Base-by-base conservation (phyloP, 2,329 filamentous ascomycete genomes). In the Xylariaceae sp. region DNA sequence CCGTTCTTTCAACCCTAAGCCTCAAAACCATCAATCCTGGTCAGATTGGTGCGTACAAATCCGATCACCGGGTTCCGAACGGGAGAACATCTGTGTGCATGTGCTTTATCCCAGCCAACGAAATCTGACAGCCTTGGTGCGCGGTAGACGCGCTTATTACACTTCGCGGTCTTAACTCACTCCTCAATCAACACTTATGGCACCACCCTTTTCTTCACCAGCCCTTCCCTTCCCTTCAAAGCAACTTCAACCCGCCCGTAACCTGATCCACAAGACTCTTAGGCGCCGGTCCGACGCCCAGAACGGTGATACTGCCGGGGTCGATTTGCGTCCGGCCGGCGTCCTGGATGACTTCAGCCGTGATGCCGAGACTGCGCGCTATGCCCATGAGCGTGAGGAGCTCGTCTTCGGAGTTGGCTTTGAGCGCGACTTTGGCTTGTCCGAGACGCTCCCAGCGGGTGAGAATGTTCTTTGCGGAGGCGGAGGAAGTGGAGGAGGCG, bases 311-410 rank as follows among this genome's bases (percentile, higher is more conserved):
- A 66, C 90, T 96, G 16, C 93, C 92, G 35, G 86, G 83, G 42
- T 90, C 91, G 67, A 98, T 97, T 78, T 98, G 93, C 37, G 93
- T 98, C 50, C 93, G 80, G 12, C 93, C 93, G n/a, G 93, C 93
- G 69, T 98, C 93, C 60, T 88, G 84, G 55, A 98, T 92, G 42
- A 95, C 83, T 65, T 92, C 86, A 42, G 92, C 89, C 49, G 89
- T 91, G 48, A 98, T 68, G 1, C 93, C 92, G 47, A 96, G 65
- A 63, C 84, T 88, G 52, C 88, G 77, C 3, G 93, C 93, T 65
- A 85, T 83, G 43, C 83, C 86, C 69, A 91, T 85, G 56, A 86
- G 68, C 52, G 72, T 71, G 50, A 93, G 69, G 56, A 94, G 69
- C 63, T 94, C 88, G 27, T 94, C 88, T 68, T 96, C 86, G 50